Conservation (phyloP, 768 basidiomycete species). For the Leccinellum luteum region DNA sequence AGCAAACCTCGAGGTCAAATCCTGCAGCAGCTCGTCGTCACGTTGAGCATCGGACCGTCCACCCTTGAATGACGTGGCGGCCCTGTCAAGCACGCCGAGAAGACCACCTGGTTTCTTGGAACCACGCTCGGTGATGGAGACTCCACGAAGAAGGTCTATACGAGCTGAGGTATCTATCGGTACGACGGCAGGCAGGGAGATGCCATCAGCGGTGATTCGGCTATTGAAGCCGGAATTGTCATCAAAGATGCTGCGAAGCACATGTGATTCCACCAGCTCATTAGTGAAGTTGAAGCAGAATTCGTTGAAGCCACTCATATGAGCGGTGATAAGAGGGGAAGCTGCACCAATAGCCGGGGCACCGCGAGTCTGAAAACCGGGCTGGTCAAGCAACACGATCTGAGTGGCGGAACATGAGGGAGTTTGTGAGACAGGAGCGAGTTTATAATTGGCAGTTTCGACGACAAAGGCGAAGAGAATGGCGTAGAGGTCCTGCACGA, state of each 20-base stretch:
- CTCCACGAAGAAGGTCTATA: slow-evolving; percentile 58
- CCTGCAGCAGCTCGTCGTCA: slow-evolving; percentile 50
- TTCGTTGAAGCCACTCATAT: slow-evolving; percentile 59
- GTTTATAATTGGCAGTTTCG: slow-evolving; percentile 59
- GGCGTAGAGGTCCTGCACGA: slow-evolving; percentile 58
- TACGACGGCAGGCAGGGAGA: slow-evolving; percentile 44
- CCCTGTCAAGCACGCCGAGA: slow-evolving; percentile 52
- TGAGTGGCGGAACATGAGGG: slow-evolving; percentile 42
- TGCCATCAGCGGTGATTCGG: slow-evolving; percentile 50
- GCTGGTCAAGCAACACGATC: slow-evolving; percentile 52
- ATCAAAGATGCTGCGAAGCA: slow-evolving; percentile 52
- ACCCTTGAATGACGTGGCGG: slow-evolving; percentile 45
- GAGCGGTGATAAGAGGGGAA: slow-evolving; percentile 53
- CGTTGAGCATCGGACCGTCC: slow-evolving; percentile 49
- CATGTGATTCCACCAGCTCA: slow-evolving; percentile 58
- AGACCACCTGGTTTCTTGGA: slow-evolving; percentile 57
- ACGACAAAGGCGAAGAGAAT: slow-evolving; percentile 63
- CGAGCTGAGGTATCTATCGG: slow-evolving; percentile 57
- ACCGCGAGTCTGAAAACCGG: slow-evolving; percentile 57
- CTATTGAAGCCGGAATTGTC: slow-evolving; percentile 45
- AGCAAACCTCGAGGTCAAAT: slow-evolving; percentile 46
- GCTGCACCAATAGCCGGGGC: slow-evolving; percentile 37
- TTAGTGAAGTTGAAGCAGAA: slow-evolving; percentile 59
- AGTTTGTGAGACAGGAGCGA: slow-evolving; percentile 43
- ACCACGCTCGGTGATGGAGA: slow-evolving; percentile 42